Evolutionary conservation across 371 early-diverging fungal genomes (phyloP).

Genomic region (Amoeboaphelidium occidentale): DNA sequence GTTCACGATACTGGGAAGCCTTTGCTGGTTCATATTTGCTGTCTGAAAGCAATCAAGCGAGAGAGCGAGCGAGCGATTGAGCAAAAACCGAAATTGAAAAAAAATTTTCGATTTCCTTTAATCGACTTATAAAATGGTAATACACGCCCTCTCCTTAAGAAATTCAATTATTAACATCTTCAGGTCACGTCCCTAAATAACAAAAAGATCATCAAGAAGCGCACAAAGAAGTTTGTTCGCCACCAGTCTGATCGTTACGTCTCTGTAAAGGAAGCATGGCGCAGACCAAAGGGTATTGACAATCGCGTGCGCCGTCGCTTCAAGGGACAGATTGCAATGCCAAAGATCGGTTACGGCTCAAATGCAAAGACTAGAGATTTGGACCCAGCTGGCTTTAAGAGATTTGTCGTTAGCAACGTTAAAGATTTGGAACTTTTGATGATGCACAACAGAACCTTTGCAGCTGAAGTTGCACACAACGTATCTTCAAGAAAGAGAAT

Average conservation of each 20-base stretch:
- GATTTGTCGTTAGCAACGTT: slow-evolving; percentile 84
- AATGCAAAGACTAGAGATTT: slow-evolving; percentile 88
- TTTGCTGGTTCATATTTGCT: too few relatives aligned
- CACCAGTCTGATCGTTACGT: slow-evolving; percentile 97
- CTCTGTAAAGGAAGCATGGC: slow-evolving; percentile 91
- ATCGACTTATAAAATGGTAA: too few relatives aligned
- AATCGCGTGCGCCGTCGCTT: slow-evolving; percentile 95
- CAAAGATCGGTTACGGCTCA: slow-evolving; percentile 97
- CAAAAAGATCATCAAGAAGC: slow-evolving; percentile 92
- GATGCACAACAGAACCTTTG: slow-evolving; percentile 97
- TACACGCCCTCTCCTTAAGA: too few relatives aligned
- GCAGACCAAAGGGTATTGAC: slow-evolving; percentile 99
- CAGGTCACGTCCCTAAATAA: slow-evolving; percentile 67
- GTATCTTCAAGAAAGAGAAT: slow-evolving; percentile 94
- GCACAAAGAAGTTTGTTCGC: slow-evolving; percentile 88
- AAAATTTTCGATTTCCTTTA: too few relatives aligned
- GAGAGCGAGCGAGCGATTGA: too few relatives aligned
- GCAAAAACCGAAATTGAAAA: too few relatives aligned
- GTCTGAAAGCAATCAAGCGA: too few relatives aligned
- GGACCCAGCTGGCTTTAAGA: slow-evolving; percentile 95
- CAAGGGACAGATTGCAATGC: slow-evolving; percentile 96
- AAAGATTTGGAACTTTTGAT: slow-evolving; percentile 87
- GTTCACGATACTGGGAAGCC: too few relatives aligned
- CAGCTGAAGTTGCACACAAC: slow-evolving; percentile 96
- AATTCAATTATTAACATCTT: too few relatives aligned